A percentile compares a stretch with the other conserved stretches of the same genome.
These are phyloP conservation scores for Solanum tarijense DNA, from an alignment of 257 asterid genomes.

Conservation along the genomic window DNA sequence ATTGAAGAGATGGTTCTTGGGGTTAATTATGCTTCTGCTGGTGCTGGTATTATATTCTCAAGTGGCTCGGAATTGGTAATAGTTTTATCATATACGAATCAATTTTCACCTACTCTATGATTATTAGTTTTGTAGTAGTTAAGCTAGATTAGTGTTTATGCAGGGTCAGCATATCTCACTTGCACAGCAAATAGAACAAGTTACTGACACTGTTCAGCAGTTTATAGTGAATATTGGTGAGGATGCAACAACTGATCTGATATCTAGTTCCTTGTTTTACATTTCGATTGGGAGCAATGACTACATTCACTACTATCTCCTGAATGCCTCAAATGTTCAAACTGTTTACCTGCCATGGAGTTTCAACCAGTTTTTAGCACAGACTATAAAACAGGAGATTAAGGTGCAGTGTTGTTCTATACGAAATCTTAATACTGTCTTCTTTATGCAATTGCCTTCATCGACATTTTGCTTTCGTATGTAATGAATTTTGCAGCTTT, in stretches of 20 bases:
- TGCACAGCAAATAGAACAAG: constrained; percentile 86
- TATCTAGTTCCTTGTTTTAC: constrained; percentile 68
- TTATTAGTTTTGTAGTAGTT: neutral
- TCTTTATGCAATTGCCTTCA: neutral
- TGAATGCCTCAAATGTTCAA: constrained; percentile 66
- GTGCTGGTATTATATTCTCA: constrained; percentile 82
- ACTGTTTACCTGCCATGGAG: constrained; percentile 70
- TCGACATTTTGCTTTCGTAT: neutral
- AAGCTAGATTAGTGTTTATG: neutral
- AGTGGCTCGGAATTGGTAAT: constrained; percentile 93
- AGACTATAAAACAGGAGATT: constrained; percentile 60
- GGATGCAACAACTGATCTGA: constrained; percentile 50
- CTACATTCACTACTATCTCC: constrained; percentile 92
- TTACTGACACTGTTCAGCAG: constrained; percentile 71
- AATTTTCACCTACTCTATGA: no score
- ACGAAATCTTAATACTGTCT: neutral
- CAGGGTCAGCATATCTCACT: constrained; percentile 96
- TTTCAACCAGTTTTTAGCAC: constrained; percentile 69
- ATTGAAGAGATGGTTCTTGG: constrained; percentile 58
- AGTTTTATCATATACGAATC: neutral
- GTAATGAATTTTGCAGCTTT: neutral
- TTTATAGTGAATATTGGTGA: constrained; percentile 75
- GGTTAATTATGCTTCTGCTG: constrained; percentile 93
- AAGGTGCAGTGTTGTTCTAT: constrained; percentile 30
- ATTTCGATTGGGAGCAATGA: constrained; percentile 84